A percentile compares a stretch with the other conserved stretches of the same genome.
Evolutionary conservation across 495 filamentous ascomycete genomes (phyloP).

Genomic region (Bathelium albidoporum): DNA sequence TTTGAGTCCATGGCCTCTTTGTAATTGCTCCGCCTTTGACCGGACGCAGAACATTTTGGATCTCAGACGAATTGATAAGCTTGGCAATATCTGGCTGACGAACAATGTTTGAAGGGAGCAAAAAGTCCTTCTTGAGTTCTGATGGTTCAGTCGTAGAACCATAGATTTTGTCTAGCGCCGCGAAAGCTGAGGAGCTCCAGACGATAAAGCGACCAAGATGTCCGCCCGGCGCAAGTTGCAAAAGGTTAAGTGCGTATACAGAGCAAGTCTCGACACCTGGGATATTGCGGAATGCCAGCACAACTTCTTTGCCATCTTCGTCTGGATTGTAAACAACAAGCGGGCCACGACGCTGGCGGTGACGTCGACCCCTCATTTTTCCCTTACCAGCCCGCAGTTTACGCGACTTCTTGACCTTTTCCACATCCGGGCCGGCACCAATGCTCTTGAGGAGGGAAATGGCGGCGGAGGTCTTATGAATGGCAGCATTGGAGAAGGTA

Average conservation of each 20-base stretch:
- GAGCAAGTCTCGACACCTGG: slow-evolving; percentile 94
- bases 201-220: slow-evolving; percentile 98
- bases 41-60: slow-evolving; percentile 82
- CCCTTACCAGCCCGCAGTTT: slow-evolving; percentile 97
- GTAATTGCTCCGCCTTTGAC: slow-evolving; percentile 81
- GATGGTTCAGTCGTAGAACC: slow-evolving; percentile 76
- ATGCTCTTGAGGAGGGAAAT: slow-evolving; percentile 76
- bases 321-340: slow-evolving; percentile 93
- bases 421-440: slow-evolving; percentile 80
- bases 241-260: slow-evolving; percentile 92
- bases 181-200: slow-evolving; percentile 95
- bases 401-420: slow-evolving; percentile 85
- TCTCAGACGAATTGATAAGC: slow-evolving; percentile 97
- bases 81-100: slow-evolving; percentile 86
- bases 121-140: slow-evolving; percentile 94
- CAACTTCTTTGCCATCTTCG: slow-evolving; percentile 82
- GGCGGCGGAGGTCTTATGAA: slow-evolving; percentile 83
- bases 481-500: slow-evolving; percentile 62
- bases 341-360: slow-evolving; percentile 94
- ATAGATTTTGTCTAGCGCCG: slow-evolving; percentile 92
- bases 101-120: slow-evolving; percentile 79
- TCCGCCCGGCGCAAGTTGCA: slow-evolving; percentile 96
- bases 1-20: slow-evolving; percentile 85
- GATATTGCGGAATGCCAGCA: slow-evolving; percentile 93
- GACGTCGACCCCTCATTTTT: slow-evolving; percentile 87